These are phyloP conservation scores for Cynara cardunculus DNA, from an alignment of 129 eudicot species.

Conservation along the genomic window DNA sequence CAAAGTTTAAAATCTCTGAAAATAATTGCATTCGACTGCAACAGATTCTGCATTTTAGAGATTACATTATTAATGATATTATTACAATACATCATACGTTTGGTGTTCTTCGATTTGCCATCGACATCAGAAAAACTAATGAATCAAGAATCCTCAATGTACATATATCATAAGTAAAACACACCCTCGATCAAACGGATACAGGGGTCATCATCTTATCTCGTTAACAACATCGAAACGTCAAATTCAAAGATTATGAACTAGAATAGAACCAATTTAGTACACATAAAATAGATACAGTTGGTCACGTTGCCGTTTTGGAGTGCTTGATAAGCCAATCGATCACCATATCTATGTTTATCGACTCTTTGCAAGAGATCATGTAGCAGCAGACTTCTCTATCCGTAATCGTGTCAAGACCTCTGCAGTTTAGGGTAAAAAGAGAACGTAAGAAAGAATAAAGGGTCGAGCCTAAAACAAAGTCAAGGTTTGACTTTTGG, in stretches of 20 bases:
- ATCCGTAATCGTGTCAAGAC: conserved; percentile 52
- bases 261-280: not conserved
- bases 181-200: not conserved
- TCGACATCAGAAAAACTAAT: not conserved
- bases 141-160: not conserved
- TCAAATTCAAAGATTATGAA: conserved; percentile 1
- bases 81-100: too few species aligned
- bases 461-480: not conserved
- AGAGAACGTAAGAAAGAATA: not conserved
- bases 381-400: conserved; percentile 93
- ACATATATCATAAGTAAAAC: not conserved
- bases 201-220: not conserved
- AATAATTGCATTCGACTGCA: too few species aligned
- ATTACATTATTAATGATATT: too few species aligned
- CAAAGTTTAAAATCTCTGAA: too few species aligned
- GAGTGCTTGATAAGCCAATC: conserved; percentile 95
- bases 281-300: not conserved
- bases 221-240: not conserved
- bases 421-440: conserved; percentile 36
- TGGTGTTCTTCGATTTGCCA: not conserved
- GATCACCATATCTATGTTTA: conserved; percentile 76
- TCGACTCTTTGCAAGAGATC: conserved; percentile 91
- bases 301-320: conserved; percentile 45
- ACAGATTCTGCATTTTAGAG: too few species aligned
- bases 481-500: not conserved